Evolutionary conservation across 1,284 basidiomycete species (phyloP).

Genomic region (Trichosporon sp.): DNA sequence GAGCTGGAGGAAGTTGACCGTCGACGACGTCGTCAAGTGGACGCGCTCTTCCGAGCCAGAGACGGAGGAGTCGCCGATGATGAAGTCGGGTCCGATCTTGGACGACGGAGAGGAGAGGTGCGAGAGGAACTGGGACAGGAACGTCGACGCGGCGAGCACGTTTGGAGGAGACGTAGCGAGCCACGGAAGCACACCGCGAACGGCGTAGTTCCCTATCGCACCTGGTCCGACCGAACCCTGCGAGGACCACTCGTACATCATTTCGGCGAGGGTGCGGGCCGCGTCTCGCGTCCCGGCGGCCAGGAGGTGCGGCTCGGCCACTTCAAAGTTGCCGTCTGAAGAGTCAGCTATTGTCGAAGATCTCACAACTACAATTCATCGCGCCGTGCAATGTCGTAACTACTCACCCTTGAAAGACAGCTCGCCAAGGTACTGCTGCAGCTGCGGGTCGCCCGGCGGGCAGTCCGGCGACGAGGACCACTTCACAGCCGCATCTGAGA

Average conservation of each 20-base stretch:
- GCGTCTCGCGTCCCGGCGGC: conserved; percentile 80
- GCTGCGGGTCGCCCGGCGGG: conserved; percentile 73
- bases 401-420: conserved; percentile 73
- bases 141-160: conserved; percentile 74
- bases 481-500: conserved; percentile 49
- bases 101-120: conserved; percentile 53
- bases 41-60: conserved; percentile 57
- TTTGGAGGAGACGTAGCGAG: conserved; percentile 79
- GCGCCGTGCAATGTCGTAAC: too few species aligned
- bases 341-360: neutral
- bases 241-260: conserved; percentile 71
- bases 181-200: conserved; percentile 79
- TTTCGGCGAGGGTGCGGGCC: conserved; percentile 72
- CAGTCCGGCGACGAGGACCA: conserved; percentile 75
- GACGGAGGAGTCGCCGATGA: conserved; percentile 43
- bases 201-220: conserved; percentile 62
- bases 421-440: conserved; percentile 83
- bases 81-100: conserved; percentile 49
- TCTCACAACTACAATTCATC: too few species aligned
- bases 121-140: conserved; percentile 68
- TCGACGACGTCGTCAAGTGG: conserved; percentile 62
- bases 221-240: conserved; percentile 36
- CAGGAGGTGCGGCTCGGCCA: conserved; percentile 72
- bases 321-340: conserved; percentile 65
- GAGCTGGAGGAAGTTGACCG: conserved; percentile 81